A percentile compares a stretch with the other conserved stretches of the same genome.
Evolutionary conservation across 345 rosid genomes (phyloP).

Genomic region (Gossypium raimondii): DNA sequence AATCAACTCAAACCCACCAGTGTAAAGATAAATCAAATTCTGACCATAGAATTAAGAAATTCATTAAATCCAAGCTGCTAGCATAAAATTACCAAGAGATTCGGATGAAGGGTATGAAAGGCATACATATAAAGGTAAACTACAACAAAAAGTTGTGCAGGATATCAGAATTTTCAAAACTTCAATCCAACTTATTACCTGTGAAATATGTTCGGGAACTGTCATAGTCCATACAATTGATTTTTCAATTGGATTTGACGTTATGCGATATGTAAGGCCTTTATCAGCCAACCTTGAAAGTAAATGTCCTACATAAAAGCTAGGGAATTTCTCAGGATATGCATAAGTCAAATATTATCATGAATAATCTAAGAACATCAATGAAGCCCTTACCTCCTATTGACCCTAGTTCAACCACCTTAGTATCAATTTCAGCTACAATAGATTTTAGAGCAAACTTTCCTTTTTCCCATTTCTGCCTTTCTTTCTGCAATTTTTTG

Average conservation of each 20-base stretch:
- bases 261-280: conserved; percentile 61
- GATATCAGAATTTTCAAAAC: background rate
- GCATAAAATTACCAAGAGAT: background rate
- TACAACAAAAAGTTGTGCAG: background rate
- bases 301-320: conserved; percentile 60
- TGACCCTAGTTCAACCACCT: conserved; percentile 74
- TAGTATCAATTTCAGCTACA: conserved; percentile 73
- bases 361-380: background rate
- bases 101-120: background rate
- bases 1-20: conserved; percentile 1
- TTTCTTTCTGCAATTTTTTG: conserved; percentile 70
- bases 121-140: background rate
- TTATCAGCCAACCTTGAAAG: conserved; percentile 82
- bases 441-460: conserved; percentile 79
- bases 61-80: background rate
- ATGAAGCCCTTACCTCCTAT: conserved; percentile 60
- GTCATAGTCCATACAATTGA: conserved; percentile 84
- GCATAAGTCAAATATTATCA: background rate
- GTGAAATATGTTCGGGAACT: conserved; percentile 64
- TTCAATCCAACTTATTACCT: conserved; percentile 41
- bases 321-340: conserved; percentile 26
- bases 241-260: conserved; percentile 72
- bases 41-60: background rate
- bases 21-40: background rate
- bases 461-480: conserved; percentile 85